phyloP scores from a whole-genome alignment of 1,284 basidiomycete species.

The Trichosporon asahii region DNA sequence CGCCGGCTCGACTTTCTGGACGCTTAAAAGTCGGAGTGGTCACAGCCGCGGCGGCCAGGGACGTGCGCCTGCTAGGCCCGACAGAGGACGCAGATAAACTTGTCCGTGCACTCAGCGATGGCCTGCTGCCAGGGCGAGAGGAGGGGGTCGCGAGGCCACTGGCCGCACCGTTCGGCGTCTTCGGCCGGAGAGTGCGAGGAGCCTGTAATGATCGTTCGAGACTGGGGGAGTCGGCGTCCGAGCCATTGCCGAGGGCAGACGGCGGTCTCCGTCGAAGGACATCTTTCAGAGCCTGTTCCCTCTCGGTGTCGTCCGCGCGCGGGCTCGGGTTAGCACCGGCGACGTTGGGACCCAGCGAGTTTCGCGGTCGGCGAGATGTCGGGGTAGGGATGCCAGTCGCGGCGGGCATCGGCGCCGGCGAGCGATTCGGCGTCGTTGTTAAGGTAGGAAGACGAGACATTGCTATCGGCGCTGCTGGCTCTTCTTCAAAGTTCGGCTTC shows the following conservation, averaged over 20 bases:
- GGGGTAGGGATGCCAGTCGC: constrained; percentile 43
- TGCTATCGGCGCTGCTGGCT: not conserved
- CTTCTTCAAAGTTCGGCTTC: not conserved
- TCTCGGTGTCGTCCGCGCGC: constrained; percentile 27
- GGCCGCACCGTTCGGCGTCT: constrained; percentile 32
- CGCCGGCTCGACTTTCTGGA: constrained; percentile 40
- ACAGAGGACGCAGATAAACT: constrained; percentile 32
- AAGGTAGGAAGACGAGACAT: constrained; percentile 47
- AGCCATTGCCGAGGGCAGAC: constrained; percentile 10
- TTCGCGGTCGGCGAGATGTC: constrained; percentile 39
- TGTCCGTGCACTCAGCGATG: constrained; percentile 31
- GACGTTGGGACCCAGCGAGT: constrained; percentile 38
- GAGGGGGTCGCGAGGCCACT: constrained; percentile 34
- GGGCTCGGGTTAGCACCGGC: constrained; percentile 9
- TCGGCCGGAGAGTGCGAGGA: constrained; percentile 35
- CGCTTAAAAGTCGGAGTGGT: constrained; percentile 37
- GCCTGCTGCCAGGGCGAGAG: constrained; percentile 32
- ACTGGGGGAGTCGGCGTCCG: constrained; percentile 39
- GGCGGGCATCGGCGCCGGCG: constrained; percentile 19
- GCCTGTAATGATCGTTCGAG: constrained; percentile 19
- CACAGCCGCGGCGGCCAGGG: constrained; percentile 35
- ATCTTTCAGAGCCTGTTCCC: constrained; percentile 45
- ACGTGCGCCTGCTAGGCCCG: constrained; percentile 36
- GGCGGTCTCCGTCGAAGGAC: constrained; percentile 36
- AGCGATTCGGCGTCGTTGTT: constrained; percentile 40